These are phyloP conservation scores for Fusarium caatingaense DNA, from an alignment of 2,329 filamentous ascomycete genomes.

Conservation along the genomic window DNA sequence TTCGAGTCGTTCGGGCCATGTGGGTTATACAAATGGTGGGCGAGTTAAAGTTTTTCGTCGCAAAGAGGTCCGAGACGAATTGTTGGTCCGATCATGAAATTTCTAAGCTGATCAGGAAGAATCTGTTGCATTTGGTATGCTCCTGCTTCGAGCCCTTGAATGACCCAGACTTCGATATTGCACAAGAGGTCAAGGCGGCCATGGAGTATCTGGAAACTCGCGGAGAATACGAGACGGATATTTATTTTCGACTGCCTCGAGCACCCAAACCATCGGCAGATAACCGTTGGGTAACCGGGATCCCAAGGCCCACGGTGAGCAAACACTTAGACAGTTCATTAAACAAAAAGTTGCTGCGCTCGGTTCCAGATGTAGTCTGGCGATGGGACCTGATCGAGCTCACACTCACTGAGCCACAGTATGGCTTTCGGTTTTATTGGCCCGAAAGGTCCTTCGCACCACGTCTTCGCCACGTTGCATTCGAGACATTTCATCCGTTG, in stretches of 20 bases:
- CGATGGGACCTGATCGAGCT: background rate
- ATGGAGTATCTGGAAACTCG: constrained; percentile 17
- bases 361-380: too few relatives aligned
- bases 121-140: background rate
- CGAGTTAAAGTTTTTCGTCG: constrained; percentile 1
- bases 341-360: too few relatives aligned
- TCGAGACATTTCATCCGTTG: constrained; percentile 32
- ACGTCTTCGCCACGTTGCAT: background rate
- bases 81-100: background rate
- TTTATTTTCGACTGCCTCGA: constrained; percentile 4
- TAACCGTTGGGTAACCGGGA: constrained; percentile 19
- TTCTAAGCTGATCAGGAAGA: background rate
- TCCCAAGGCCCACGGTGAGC: background rate
- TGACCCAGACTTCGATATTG: background rate
- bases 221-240: constrained; percentile 2
- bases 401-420: background rate
- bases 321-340: too few relatives aligned
- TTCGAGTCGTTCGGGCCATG: constrained; percentile 38
- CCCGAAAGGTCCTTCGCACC: too few relatives aligned
- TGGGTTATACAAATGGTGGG: constrained; percentile 36
- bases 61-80: background rate
- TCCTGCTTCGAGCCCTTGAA: too few relatives aligned
- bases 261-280: background rate
- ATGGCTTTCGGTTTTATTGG: too few relatives aligned
- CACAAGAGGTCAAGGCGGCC: constrained; percentile 10